Base-by-base conservation (phyloP, 441 rosid genomes). In the Populus tomentosa region DNA sequence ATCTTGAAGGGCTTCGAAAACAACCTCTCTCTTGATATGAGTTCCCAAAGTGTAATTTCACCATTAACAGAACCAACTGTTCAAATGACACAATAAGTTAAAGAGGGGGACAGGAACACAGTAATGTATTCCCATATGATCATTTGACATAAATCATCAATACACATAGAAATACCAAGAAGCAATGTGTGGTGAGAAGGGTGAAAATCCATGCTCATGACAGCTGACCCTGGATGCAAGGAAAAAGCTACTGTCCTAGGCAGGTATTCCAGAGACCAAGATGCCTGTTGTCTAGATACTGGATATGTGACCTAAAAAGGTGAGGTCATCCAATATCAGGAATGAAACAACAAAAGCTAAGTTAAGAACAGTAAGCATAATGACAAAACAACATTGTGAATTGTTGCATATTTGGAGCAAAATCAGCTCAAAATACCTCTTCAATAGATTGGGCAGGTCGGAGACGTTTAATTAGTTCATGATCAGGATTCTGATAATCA, bases 11-110 rank as follows among this genome's bases (percentile, higher is more conserved):
- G 90, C 84, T 87, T 89, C 79, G 97, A 86, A 77, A 83, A 87
- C 90, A 93, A 82, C 81, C 82, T 89, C 74, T 91, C 93, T 40
- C 85, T 88, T 70, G 78, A 73, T 32, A 81, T 77, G 65, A 95
- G 90, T 77, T 93, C 96, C 98, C 98, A 93, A n/a, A 95, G 80
- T 65, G 98, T 81, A 82, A 95, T 86, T 77, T 93, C 98, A 82
- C 98, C 98, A 71, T 81, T 86, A 67, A 78, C 81, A 81, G 92
- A 85, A 80, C 98, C 98, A 78, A 93, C 98, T 95, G 90, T 82
- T 77, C 84, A 81, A 85, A 75, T 10, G 63, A 79, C 74, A 78
- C 70, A n/a, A 75, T 33, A 70, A 65, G 84, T 84, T 79, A 82
- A 75, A 78, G 53, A 28, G 5, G 73, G 74, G 40, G 30, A 28